Evolutionary conservation across 2,329 filamentous ascomycete species (phyloP).

Genomic region (Sporothrix globosa): DNA sequence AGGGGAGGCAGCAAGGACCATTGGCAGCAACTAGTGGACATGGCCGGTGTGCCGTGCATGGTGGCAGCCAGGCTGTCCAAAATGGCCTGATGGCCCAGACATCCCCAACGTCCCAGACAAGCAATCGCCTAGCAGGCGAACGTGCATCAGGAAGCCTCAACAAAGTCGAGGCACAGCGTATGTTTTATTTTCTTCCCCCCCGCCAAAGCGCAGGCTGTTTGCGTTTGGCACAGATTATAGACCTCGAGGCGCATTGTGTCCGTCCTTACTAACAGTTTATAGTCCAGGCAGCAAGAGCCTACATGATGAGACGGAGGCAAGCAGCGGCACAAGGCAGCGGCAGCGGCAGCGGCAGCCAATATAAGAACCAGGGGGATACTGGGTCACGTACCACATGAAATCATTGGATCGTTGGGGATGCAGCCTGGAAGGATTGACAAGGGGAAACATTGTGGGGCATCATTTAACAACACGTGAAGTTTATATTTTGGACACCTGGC

Average conservation of each 20-base stretch:
- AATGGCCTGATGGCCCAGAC: not conserved
- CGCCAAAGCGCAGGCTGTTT: too few relatives aligned
- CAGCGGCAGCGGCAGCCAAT: too few relatives aligned
- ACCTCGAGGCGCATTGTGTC: too few relatives aligned
- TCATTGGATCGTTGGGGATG: too few relatives aligned
- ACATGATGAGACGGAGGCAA: constrained; percentile 16
- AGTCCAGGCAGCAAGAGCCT: constrained; percentile 28
- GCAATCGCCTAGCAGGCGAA: not conserved
- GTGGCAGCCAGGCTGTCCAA: not conserved
- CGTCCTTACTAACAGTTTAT: not conserved
- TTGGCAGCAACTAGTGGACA: not conserved
- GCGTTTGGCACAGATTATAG: too few relatives aligned
- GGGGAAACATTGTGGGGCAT: too few relatives aligned
- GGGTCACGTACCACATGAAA: too few relatives aligned
- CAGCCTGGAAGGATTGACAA: too few relatives aligned
- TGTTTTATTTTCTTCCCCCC: not conserved
- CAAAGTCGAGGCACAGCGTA: constrained; percentile 30
- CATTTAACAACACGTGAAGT: too few relatives aligned
- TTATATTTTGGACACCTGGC: too few relatives aligned
- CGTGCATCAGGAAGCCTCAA: not conserved
- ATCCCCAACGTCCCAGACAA: not conserved
- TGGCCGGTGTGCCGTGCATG: constrained; percentile 11
- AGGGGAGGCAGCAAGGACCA: not conserved
- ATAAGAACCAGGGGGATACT: too few relatives aligned
- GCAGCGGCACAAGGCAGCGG: not conserved